phyloP scores from a whole-genome alignment of 2,329 filamentous ascomycete species.

The Byssoonygena ceratinophila region DNA sequence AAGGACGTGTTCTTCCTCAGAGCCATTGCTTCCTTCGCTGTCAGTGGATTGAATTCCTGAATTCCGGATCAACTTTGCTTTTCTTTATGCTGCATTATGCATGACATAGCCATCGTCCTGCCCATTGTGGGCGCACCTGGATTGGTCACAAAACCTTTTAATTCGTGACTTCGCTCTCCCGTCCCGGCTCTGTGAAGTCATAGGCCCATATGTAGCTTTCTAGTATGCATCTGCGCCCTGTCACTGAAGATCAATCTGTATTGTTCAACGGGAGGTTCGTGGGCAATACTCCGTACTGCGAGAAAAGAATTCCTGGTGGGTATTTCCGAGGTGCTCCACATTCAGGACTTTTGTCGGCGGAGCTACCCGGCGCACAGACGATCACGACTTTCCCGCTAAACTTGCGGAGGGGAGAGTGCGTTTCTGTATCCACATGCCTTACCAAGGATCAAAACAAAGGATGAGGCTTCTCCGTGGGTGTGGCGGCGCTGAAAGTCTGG shows the following conservation, averaged over 20 bases:
- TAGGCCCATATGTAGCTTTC: too few relatives aligned
- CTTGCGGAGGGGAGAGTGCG: background rate
- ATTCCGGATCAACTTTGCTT: background rate
- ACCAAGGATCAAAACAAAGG: background rate
- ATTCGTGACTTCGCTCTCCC: too few relatives aligned
- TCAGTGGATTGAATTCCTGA: background rate
- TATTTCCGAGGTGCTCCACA: background rate
- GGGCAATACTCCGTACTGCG: too few relatives aligned
- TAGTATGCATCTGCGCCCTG: too few relatives aligned
- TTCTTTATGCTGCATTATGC: background rate
- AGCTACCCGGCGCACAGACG: slow-evolving; percentile 5
- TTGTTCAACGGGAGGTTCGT: too few relatives aligned
- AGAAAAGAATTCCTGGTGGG: background rate
- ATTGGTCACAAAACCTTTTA: background rate
- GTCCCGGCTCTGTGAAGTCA: too few relatives aligned
- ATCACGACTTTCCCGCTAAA: background rate
- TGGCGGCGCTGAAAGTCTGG: background rate
- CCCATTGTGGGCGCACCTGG: background rate
- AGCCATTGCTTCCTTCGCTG: too few relatives aligned
- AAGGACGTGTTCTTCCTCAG: background rate
- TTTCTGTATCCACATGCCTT: background rate
- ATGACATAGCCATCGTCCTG: background rate
- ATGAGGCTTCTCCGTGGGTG: background rate
- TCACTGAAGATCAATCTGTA: too few relatives aligned
- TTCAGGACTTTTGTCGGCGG: background rate